A percentile compares a stretch with the other conserved stretches of the same genome.
phyloP scores from a whole-genome alignment of 1,284 basidiomycete genomes.

The Thecaphora frezii region DNA sequence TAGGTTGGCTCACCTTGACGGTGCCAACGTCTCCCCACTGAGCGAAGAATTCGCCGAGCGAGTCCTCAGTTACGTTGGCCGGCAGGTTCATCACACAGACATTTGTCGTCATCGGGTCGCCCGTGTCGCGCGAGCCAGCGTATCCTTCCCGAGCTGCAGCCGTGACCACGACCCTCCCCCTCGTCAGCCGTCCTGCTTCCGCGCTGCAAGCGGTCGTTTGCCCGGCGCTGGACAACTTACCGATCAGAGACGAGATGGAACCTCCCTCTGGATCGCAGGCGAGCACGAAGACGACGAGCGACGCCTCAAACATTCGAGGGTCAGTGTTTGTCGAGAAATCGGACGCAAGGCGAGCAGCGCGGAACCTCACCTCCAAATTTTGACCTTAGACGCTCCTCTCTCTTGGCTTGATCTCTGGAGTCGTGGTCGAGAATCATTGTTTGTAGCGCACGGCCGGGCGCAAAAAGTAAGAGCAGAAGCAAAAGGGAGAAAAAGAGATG shows the following conservation, averaged over 20 bases:
- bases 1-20: constrained; percentile 61
- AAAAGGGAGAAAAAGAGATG: constrained; percentile 6
- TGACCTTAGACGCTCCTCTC: constrained; percentile 73
- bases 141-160: constrained; percentile 75
- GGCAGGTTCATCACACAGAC: constrained; percentile 85
- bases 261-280: constrained; percentile 14
- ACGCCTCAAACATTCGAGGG: no score
- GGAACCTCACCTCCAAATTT: background rate
- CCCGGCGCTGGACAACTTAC: background rate
- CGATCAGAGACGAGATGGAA: constrained; percentile 26
- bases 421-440: no score
- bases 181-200: background rate
- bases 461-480: background rate
- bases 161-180: background rate
- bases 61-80: constrained; percentile 76
- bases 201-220: background rate
- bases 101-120: constrained; percentile 86
- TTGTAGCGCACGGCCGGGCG: background rate
- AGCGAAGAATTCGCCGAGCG: constrained; percentile 82
- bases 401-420: constrained; percentile 79
- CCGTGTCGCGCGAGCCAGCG: constrained; percentile 77
- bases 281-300: constrained; percentile 2
- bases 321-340: no score
- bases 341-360: no score
- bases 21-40: constrained; percentile 63